Evolutionary conservation across 305 asterid species (phyloP).

Genomic region (Solanum aculeatissimum): DNA sequence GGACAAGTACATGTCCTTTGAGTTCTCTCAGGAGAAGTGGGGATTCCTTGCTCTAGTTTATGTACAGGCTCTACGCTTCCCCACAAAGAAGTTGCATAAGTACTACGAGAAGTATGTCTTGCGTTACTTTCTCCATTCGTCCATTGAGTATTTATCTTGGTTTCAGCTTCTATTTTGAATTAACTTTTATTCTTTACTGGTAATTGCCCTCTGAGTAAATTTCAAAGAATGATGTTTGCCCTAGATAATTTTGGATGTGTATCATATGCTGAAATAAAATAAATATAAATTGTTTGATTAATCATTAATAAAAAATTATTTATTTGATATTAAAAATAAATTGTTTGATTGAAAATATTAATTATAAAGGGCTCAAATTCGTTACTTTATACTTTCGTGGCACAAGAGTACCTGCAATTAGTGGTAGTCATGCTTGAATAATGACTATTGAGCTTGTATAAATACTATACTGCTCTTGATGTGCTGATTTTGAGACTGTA

Average conservation of each 20-base stretch:
- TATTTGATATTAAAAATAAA: neutral
- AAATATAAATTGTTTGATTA: neutral
- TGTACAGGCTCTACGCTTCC: constrained; percentile 62
- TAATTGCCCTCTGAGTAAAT: neutral
- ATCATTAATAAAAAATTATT: neutral
- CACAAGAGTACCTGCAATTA: neutral
- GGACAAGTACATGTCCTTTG: constrained; percentile 82
- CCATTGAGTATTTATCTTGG: neutral
- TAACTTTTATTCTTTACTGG: neutral
- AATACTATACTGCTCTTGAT: neutral
- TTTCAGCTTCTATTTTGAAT: neutral
- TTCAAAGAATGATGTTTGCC: neutral
- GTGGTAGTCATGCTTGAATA: neutral
- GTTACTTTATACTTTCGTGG: neutral
- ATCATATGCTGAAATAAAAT: neutral
- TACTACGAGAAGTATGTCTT: constrained; percentile 68
- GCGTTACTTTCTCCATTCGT: constrained; percentile 2
- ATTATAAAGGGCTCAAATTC: neutral
- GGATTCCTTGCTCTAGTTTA: constrained; percentile 64
- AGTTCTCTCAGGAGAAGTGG: constrained; percentile 64
- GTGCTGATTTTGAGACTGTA: neutral
- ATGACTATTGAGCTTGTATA: neutral
- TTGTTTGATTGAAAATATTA: neutral
- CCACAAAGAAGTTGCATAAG: constrained; percentile 63
- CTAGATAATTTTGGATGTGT: neutral